Evolutionary conservation across 192 early-diverging fungal genomes (phyloP), one percentile per base, ranked within the genome.

Genomic region (Chytriomyces sp.): DNA sequence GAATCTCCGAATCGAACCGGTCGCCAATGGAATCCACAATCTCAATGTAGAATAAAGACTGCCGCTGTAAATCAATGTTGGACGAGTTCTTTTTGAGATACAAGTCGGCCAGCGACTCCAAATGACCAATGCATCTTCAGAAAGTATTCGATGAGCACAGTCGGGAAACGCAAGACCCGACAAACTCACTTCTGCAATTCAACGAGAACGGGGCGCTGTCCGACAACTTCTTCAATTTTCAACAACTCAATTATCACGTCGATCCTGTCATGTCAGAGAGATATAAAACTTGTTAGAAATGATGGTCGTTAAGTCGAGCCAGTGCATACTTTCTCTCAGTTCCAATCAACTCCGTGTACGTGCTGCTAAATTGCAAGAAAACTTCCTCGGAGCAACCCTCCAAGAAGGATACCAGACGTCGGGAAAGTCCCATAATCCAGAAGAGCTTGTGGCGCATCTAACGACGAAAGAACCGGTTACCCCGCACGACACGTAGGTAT

Each of bases 191-290:
- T 81, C 39, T 90, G 87, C 57, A 94, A 49, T 61, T 93, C 92
- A 25, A 80, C 77, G 53, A 94, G 71, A 36, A 86, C 82, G n/a
- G 88, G 52, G 12, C 65, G 88, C 2, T 80, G 64, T 28, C 91
- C 89, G 39, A 87, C 84, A 44, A 92, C 74, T 60, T 93, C 93
- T 59, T 95, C 92, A 56, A 86, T 88, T 64, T 92, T 90, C 64
- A 96, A 55, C 14, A 89, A 72, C 39, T 92, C 91, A 5, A 96
- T 81, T 63, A 93, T 85, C 0, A 77, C 81, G 64, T 93, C 88
- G 53, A 96, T 77, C 40, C 84, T 85, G 52, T 49, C 10, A 52
- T 22, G 56, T 58, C 17, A 34, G 12, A 3, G 30, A 14, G 57
- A n/a, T 0, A 4, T 61, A 12, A 4, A 70, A 56, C 44, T n/a